Conservation (phyloP, 2,329 filamentous ascomycete species). For the Geosmithia morbida region DNA sequence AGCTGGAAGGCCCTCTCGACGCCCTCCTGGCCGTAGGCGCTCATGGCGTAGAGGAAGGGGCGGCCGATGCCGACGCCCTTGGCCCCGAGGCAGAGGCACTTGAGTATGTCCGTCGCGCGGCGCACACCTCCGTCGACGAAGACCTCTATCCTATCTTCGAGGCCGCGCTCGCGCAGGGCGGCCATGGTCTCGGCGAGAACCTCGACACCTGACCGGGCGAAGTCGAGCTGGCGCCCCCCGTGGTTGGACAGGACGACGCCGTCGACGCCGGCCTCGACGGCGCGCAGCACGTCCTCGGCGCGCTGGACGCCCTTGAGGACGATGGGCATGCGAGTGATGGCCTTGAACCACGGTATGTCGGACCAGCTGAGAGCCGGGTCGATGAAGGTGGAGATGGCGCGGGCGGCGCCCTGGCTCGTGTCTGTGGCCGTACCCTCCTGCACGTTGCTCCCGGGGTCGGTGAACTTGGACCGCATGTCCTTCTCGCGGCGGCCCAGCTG, state of each 20-base stretch:
- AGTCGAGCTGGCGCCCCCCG: conserved; percentile 87
- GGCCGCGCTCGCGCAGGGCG: conserved; percentile 57
- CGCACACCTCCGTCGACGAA: conserved; percentile 86
- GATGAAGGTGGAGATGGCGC: conserved; percentile 93
- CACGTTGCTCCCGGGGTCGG: conserved; percentile 68
- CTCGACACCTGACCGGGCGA: conserved; percentile 77
- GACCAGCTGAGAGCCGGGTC: conserved; percentile 89
- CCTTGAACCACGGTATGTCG: conserved; percentile 85
- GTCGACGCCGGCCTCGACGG: conserved; percentile 68
- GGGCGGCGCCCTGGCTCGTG: conserved; percentile 78
- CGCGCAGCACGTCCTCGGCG: conserved; percentile 83
- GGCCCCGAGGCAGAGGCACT: conserved; percentile 85
- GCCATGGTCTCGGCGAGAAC: conserved; percentile 90
- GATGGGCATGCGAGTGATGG: conserved; percentile 88
- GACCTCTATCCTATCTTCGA: conserved; percentile 68
- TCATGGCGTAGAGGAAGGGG: conserved; percentile 95
- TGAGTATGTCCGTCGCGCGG: conserved; percentile 85
- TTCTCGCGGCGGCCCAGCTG: conserved; percentile 92
- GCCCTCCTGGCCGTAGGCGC: conserved; percentile 71
- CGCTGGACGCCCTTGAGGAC: conserved; percentile 93
- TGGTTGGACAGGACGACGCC: conserved; percentile 94
- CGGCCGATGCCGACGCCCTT: conserved; percentile 86
- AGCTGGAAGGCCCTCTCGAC: conserved; percentile 88
- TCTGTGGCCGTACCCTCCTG: conserved; percentile 67
- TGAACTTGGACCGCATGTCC: conserved; percentile 92